Conservation (phyloP, 2,329 filamentous ascomycete genomes). For the Hypoxylon sp. region DNA sequence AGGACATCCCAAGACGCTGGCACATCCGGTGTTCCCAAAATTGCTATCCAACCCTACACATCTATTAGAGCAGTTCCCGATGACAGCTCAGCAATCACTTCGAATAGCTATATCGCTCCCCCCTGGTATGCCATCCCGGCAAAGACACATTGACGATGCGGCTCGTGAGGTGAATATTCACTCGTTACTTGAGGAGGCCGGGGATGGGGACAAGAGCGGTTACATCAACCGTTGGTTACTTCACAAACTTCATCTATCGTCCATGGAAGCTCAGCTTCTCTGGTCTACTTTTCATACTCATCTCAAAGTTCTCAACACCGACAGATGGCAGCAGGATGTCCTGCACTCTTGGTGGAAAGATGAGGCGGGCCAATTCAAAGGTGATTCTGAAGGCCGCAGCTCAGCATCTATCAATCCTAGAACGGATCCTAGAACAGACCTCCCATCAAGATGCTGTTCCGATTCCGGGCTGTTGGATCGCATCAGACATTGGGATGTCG, state of each 20-base stretch:
- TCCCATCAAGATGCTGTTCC: slow-evolving; percentile 42
- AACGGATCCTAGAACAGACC: slow-evolving; percentile 32
- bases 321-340: slow-evolving; percentile 61
- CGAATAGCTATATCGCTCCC: slow-evolving; percentile 58
- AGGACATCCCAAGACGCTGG: slow-evolving; percentile 52
- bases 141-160: slow-evolving; percentile 57
- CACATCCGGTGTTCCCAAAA: slow-evolving; percentile 60
- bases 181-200: slow-evolving; percentile 57
- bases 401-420: slow-evolving; percentile 40
- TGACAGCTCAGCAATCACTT: slow-evolving; percentile 61
- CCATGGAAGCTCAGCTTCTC: slow-evolving; percentile 62
- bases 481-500: slow-evolving; percentile 43
- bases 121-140: slow-evolving; percentile 54
- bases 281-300: slow-evolving; percentile 56
- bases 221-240: slow-evolving; percentile 69
- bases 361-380: slow-evolving; percentile 44
- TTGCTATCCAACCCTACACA: slow-evolving; percentile 66
- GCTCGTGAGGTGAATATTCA: slow-evolving; percentile 66
- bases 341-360: slow-evolving; percentile 60
- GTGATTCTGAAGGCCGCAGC: slow-evolving; percentile 42
- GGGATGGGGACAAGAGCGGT: slow-evolving; percentile 59
- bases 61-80: slow-evolving; percentile 57
- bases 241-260: slow-evolving; percentile 64
- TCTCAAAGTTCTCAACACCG: slow-evolving; percentile 54
- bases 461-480: slow-evolving; percentile 46